Conservation (phyloP, 2,329 filamentous ascomycete genomes). For the Cladophialophora exuberans region DNA sequence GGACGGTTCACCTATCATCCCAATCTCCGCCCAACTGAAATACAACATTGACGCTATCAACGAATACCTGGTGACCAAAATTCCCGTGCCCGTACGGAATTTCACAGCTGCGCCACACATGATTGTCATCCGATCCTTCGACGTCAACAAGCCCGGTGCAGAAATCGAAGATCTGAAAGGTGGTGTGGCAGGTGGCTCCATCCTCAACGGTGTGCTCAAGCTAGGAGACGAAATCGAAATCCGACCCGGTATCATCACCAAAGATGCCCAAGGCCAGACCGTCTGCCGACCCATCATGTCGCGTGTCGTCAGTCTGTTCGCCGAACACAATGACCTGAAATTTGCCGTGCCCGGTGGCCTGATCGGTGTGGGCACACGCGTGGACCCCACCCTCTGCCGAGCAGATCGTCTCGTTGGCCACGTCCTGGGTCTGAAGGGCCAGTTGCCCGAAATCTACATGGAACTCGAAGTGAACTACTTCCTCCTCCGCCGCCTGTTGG, state of each 20-base stretch:
- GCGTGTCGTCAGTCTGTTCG: slow-evolving; percentile 91
- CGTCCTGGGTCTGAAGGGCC: slow-evolving; percentile 92
- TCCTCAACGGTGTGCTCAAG: slow-evolving; percentile 95
- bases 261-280: slow-evolving; percentile 89
- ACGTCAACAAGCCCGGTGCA: slow-evolving; percentile 99
- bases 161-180: slow-evolving; percentile 98
- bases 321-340: slow-evolving; percentile 97
- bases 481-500: slow-evolving; percentile 87
- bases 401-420: slow-evolving; percentile 98
- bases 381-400: slow-evolving; percentile 97
- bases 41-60: slow-evolving; percentile 99
- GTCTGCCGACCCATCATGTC: slow-evolving; percentile 98
- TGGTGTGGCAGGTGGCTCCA: slow-evolving; percentile 95
- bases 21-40: slow-evolving; percentile 96
- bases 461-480: slow-evolving; percentile 99
- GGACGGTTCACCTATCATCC: slow-evolving; percentile 92
- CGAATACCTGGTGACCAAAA: slow-evolving; percentile 92
- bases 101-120: slow-evolving; percentile 93
- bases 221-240: slow-evolving; percentile 98
- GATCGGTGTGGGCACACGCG: slow-evolving; percentile 96
- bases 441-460: slow-evolving; percentile 93
- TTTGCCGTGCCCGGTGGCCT: slow-evolving; percentile 97
- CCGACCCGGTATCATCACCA: slow-evolving; percentile 94
- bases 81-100: slow-evolving; percentile 87
- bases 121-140: slow-evolving; percentile 99